Percentiles rank a stretch among this genome's conserved stretches.
phyloP scores from a whole-genome alignment of 2,329 filamentous ascomycete genomes.

The Calonectria henricotiae region DNA sequence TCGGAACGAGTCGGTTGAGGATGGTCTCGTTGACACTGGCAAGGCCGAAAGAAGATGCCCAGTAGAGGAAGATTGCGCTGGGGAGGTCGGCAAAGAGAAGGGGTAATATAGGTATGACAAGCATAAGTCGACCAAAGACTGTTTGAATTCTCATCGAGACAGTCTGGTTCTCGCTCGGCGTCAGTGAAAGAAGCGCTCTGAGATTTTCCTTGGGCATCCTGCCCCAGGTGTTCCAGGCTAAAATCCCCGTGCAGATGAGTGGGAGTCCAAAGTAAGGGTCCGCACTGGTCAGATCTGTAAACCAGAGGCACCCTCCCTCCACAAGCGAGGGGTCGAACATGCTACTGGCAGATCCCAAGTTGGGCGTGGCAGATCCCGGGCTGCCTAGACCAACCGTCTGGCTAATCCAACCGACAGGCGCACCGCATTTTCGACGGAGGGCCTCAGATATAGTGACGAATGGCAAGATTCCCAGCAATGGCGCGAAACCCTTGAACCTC shows the following conservation, averaged over 20 bases:
- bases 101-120: constrained; percentile 58
- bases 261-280: constrained; percentile 70
- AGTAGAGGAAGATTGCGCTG: constrained; percentile 62
- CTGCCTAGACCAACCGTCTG: constrained; percentile 53
- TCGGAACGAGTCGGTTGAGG: constrained; percentile 48
- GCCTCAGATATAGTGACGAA: constrained; percentile 70
- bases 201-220: constrained; percentile 54
- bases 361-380: constrained; percentile 44
- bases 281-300: constrained; percentile 67
- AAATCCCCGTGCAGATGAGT: constrained; percentile 53
- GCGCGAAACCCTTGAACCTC: constrained; percentile 64
- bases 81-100: constrained; percentile 58
- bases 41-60: constrained; percentile 58
- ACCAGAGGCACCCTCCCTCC: constrained; percentile 71
- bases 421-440: constrained; percentile 64
- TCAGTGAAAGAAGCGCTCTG: constrained; percentile 49
- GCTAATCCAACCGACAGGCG: constrained; percentile 54
- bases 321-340: constrained; percentile 61
- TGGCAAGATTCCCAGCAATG: constrained; percentile 63
- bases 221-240: constrained; percentile 54
- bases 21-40: constrained; percentile 56
- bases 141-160: constrained; percentile 48
- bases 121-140: constrained; percentile 53
- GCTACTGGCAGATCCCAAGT: constrained; percentile 48
- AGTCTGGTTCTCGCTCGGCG: constrained; percentile 35